phyloP scores from a whole-genome alignment of 495 filamentous ascomycete genomes.

The Tuber microsphaerosporum region DNA sequence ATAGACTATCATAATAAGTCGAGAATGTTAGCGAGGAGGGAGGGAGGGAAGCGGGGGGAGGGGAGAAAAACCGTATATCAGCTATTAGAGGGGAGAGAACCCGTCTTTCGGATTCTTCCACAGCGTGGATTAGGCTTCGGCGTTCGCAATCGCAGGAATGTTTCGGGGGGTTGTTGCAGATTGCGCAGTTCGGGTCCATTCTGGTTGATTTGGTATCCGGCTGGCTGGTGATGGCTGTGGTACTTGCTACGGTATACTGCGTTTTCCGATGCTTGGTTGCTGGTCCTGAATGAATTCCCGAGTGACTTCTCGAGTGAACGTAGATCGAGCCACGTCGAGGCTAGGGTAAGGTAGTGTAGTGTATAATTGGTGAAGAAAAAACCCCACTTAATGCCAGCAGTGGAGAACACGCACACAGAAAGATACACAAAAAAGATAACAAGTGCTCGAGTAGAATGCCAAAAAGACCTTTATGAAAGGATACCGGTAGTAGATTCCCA shows the following conservation, averaged over 20 bases:
- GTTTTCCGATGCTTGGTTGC: not conserved
- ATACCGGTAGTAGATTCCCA: not conserved
- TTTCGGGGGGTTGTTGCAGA: conserved; percentile 58
- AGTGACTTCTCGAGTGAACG: not conserved
- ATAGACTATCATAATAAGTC: conserved; percentile 40
- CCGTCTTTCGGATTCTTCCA: conserved; percentile 58
- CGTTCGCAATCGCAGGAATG: conserved; percentile 62
- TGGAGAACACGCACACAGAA: not conserved
- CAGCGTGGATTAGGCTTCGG: conserved; percentile 58
- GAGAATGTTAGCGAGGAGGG: conserved; percentile 7
- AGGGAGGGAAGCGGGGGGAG: conserved; percentile 10
- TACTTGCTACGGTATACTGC: not conserved
- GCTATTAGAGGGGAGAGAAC: conserved; percentile 58
- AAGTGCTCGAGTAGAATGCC: not conserved
- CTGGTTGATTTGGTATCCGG: conserved; percentile 21
- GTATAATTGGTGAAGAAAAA: not conserved
- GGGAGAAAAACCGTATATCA: conserved; percentile 54
- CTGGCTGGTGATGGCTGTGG: not conserved
- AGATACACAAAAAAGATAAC: not conserved
- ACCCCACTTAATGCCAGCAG: not conserved
- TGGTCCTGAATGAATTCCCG: not conserved
- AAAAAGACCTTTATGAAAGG: not conserved
- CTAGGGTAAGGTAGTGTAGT: not conserved
- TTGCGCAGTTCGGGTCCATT: conserved; percentile 66
- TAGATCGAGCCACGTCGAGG: not conserved